Base-by-base conservation (phyloP, 1,284 basidiomycete genomes). In the Flammula alnicola region DNA sequence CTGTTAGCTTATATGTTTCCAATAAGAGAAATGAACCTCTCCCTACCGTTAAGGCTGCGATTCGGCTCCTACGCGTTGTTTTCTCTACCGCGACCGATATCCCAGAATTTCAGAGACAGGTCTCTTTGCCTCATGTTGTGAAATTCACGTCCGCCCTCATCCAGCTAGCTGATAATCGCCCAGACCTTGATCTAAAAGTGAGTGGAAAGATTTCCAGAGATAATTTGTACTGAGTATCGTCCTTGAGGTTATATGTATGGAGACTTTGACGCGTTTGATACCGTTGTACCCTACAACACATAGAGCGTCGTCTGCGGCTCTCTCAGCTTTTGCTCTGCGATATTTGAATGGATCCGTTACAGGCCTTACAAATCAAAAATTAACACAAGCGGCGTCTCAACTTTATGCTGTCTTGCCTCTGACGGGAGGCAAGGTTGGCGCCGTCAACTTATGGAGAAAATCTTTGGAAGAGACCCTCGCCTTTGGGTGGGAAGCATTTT, bases 401-500 rank as follows among this genome's bases (percentile, higher is more conserved):
- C 70, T 92, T 20, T 86, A 86, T 52, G 69, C 82, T 3, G 68
- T 74, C 11, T 71, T 92, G 5, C 85, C 84, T 65, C 67, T 79
- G 25, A 84, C 86, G 1, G 88, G 88, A 14, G 90, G 90, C 2
- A 92, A 90, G 67, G 83, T 88, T 4, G 86, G 84, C 14, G 81
- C 83, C n/a, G 73, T 79, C 4, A 78, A 70, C 42, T 59, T 85
- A 9, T 92, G 89, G 89, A 77, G 84, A 53, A 90, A 87, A 62
- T 79, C 80, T 10, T 51, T 91, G 19, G 86, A 91, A 38, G 85
- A 86, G 35, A 81, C 83, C 0, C 53, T 91, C 33, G 68, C 69
- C 1, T 82, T 85, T 59, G 80, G 78, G 12, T 87, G 81, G 81
- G 72, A 69, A 47, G 77, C 86, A 7, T 79, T 88, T 58, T 54